Conservation (phyloP, 1,139 yeast species). For the Sporopachydermia cereana region DNA sequence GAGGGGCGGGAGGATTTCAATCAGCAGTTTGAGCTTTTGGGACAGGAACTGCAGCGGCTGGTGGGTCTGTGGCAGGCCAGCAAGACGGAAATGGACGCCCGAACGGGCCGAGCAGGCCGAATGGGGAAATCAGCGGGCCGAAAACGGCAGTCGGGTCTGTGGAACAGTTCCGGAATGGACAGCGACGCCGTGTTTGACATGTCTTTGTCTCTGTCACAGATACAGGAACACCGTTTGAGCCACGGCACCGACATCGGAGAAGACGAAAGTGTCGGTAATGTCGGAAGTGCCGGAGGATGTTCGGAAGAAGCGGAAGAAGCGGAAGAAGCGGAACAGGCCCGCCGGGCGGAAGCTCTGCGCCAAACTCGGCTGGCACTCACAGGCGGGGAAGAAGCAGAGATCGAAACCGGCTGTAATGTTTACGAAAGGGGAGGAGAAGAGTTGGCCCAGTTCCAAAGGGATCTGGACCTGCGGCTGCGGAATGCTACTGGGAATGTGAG, state of each 20-base stretch:
- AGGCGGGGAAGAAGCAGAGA: neutral
- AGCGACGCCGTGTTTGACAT: neutral
- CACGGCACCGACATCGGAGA: slow-evolving; percentile 1
- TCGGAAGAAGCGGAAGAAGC: slow-evolving; percentile 10
- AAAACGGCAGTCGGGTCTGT: neutral
- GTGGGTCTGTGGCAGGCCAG: slow-evolving; percentile 13
- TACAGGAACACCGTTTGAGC: neutral
- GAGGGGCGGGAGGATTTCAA: slow-evolving; percentile 1
- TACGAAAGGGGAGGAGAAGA: neutral
- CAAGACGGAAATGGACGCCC: slow-evolving; percentile 10
- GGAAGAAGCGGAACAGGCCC: slow-evolving; percentile 8
- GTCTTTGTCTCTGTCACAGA: neutral
- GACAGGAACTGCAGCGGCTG: slow-evolving; percentile 7
- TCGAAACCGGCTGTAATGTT: neutral
- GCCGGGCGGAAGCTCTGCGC: neutral
- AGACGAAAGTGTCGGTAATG: neutral
- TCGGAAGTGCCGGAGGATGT: slow-evolving; percentile 23
- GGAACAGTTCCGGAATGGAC: neutral
- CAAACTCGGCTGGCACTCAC: neutral
- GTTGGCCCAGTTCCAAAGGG: neutral
- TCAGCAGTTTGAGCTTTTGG: slow-evolving; percentile 8
- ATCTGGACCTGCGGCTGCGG: neutral
- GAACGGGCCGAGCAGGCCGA: too few species aligned
- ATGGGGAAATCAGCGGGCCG: neutral
- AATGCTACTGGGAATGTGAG: neutral